These are phyloP conservation scores for Malus asiatica DNA, from an alignment of 306 rosid genomes.

Conservation along the genomic window DNA sequence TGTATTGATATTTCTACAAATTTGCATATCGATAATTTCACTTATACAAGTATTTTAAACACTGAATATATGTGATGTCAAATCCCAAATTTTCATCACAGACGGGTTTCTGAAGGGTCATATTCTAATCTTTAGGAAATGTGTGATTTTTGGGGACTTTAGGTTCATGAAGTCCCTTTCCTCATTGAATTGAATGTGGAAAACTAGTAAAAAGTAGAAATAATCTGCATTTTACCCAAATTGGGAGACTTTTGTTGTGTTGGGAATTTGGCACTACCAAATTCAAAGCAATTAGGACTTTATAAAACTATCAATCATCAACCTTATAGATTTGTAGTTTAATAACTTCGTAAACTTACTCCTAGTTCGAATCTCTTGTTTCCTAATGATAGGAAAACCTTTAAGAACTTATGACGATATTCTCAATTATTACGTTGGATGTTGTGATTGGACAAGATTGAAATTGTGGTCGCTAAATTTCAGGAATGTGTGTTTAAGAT, in stretches of 20 bases:
- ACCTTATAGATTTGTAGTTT: no score
- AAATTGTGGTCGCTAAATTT: background rate
- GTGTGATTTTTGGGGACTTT: background rate
- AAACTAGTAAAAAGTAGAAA: background rate
- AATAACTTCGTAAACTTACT: no score
- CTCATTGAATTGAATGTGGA: background rate
- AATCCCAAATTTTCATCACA: background rate
- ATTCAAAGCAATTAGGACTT: background rate
- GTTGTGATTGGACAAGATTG: background rate
- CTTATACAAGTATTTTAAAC: no score
- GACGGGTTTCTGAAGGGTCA: background rate
- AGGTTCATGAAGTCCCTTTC: background rate
- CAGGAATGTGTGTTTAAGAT: no score
- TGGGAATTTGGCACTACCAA: background rate
- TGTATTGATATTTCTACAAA: no score
- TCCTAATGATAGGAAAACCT: no score
- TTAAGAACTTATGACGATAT: background rate
- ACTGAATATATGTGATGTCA: background rate
- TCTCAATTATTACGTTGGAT: background rate
- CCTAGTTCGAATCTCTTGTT: no score
- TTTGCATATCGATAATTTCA: no score
- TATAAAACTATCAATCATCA: background rate
- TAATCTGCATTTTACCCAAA: background rate
- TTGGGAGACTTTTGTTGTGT: background rate
- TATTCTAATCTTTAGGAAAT: background rate